phyloP scores from a whole-genome alignment of 2,329 filamentous ascomycete genomes.

The Talaromyces rugulosus region DNA sequence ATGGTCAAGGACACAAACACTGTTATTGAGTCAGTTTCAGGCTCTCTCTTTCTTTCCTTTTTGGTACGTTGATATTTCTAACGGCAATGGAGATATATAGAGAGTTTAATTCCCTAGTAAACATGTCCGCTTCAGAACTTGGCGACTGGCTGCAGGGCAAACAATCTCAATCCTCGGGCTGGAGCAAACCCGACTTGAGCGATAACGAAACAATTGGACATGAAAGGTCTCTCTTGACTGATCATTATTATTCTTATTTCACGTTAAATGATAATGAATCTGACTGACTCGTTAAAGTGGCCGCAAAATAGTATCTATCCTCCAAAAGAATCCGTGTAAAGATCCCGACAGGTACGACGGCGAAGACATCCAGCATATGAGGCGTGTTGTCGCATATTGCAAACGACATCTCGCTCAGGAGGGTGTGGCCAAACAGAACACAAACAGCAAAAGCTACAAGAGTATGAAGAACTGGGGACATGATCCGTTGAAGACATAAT shows the following conservation, averaged over 20 bases:
- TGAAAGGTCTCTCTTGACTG: constrained; percentile 4
- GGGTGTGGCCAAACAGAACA: constrained; percentile 53
- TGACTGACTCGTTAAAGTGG: background rate
- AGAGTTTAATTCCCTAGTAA: constrained; percentile 11
- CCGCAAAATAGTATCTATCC: constrained; percentile 10
- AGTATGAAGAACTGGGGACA: constrained; percentile 62
- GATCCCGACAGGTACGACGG: constrained; percentile 6
- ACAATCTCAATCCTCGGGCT: constrained; percentile 5
- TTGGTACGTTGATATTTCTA: background rate
- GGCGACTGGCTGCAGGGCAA: constrained; percentile 6
- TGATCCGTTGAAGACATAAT: constrained; percentile 45
- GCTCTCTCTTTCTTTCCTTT: background rate
- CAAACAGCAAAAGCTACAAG: constrained; percentile 53
- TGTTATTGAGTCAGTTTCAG: constrained; percentile 5
- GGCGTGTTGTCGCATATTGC: constrained; percentile 11
- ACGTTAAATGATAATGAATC: background rate
- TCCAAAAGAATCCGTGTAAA: constrained; percentile 8
- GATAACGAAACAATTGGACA: constrained; percentile 10
- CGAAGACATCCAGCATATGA: constrained; percentile 10
- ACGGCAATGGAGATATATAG: background rate
- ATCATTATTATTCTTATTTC: too few relatives aligned
- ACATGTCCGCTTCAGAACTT: constrained; percentile 10
- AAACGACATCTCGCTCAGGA: constrained; percentile 61
- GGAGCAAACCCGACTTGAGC: constrained; percentile 7
- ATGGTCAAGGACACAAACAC: constrained; percentile 10